phyloP scores from a whole-genome alignment of 75 land plant species.

The Selaginella tamariscina region DNA sequence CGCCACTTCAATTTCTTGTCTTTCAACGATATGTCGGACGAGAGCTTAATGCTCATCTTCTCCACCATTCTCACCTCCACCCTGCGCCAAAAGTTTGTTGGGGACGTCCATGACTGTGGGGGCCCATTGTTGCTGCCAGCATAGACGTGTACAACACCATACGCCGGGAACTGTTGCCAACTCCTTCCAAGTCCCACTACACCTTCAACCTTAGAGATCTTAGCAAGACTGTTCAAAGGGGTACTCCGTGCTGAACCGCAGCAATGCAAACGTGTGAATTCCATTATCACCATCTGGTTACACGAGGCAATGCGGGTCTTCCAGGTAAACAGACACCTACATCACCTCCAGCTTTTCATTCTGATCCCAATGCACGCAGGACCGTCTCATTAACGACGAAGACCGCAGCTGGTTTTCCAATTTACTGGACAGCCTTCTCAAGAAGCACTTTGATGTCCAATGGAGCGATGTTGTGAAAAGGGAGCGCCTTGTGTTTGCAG shows the following conservation, averaged over 20 bases:
- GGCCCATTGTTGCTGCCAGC: conserved; percentile 17
- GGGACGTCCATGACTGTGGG: conserved; percentile 12
- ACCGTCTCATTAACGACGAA: conserved; percentile 30
- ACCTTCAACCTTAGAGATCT: conserved; percentile 31
- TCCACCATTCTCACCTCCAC: conserved; percentile 28
- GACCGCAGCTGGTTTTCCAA: conserved; percentile 27
- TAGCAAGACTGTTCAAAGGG: conserved; percentile 32
- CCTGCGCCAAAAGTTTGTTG: conserved; percentile 8
- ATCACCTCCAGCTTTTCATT: background rate
- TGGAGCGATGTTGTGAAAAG: conserved; percentile 24
- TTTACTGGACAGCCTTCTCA: conserved; percentile 19
- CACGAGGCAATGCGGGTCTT: conserved; percentile 38
- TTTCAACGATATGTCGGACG: conserved; percentile 32
- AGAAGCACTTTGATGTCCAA: conserved; percentile 14
- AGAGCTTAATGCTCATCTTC: conserved; percentile 25
- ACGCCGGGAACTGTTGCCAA: conserved; percentile 27
- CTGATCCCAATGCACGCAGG: conserved; percentile 6
- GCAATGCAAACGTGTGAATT: background rate
- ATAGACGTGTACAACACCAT: conserved; percentile 32
- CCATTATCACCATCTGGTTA: conserved; percentile 24
- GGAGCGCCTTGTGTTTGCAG: conserved; percentile 28
- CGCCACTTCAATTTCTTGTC: conserved; percentile 33
- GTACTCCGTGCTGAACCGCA: conserved; percentile 26
- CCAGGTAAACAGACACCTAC: conserved; percentile 19
- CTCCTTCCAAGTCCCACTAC: conserved; percentile 32